Conservation (phyloP, 306 rosid species). For the Notholithocarpus densiflorus region DNA sequence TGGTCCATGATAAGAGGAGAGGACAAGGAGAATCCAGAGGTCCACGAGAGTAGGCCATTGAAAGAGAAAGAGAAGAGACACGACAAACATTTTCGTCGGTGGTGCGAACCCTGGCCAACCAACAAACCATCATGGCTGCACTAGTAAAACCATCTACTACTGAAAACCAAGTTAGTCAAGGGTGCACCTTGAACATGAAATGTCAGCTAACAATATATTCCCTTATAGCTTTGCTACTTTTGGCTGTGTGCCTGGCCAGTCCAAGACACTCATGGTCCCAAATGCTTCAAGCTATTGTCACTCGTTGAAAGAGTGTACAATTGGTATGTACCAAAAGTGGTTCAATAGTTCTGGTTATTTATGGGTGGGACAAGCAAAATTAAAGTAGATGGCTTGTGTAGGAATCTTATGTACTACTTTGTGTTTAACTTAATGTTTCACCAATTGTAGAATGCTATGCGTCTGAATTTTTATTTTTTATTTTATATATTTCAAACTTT, state of each 20-base stretch:
- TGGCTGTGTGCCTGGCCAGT: slow-evolving; percentile 26
- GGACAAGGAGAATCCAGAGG: slow-evolving; percentile 34
- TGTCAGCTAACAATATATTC: neutral
- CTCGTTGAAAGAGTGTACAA: too few species aligned
- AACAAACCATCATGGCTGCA: slow-evolving; percentile 17
- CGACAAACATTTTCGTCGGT: slow-evolving; percentile 31
- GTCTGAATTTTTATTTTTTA: too few species aligned
- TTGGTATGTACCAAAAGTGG: slow-evolving; percentile 8
- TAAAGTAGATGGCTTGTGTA: neutral
- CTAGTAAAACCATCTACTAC: neutral
- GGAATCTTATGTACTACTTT: too few species aligned
- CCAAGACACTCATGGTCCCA: slow-evolving; percentile 57
- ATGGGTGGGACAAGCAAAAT: neutral
- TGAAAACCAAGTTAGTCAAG: slow-evolving; percentile 6
- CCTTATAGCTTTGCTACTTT: slow-evolving; percentile 17
- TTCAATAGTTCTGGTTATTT: neutral
- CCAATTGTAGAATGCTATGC: too few species aligned
- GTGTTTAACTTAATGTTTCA: too few species aligned
- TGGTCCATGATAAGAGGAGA: slow-evolving; percentile 31
- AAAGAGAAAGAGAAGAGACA: neutral
- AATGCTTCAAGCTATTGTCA: neutral
- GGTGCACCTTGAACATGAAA: slow-evolving; percentile 9
- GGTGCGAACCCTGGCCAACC: slow-evolving; percentile 44
- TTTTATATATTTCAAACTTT: too few species aligned
- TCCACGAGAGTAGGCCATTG: slow-evolving; percentile 3